phyloP scores from a whole-genome alignment of 345 rosid species.

The Ceriops tagal region DNA sequence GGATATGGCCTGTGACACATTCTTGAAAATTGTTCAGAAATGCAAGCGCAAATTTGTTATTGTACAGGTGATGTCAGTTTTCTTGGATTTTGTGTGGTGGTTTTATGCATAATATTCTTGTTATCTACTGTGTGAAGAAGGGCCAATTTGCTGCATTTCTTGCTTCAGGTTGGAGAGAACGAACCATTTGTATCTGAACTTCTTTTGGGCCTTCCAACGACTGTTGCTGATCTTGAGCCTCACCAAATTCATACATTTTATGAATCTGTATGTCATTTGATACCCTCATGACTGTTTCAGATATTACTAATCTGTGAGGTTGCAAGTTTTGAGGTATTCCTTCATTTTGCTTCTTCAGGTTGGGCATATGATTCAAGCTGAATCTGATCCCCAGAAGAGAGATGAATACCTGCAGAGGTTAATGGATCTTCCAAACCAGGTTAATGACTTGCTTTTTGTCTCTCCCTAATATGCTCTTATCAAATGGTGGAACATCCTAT shows the following conservation, averaged over 20 bases:
- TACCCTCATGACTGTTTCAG: neutral
- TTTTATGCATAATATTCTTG: neutral
- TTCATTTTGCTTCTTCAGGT: slow-evolving; percentile 45
- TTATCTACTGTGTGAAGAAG: neutral
- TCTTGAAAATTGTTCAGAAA: slow-evolving; percentile 98
- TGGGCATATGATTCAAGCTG: slow-evolving; percentile 97
- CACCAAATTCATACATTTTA: slow-evolving; percentile 97
- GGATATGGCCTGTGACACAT: slow-evolving; percentile 99
- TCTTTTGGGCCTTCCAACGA: slow-evolving; percentile 82
- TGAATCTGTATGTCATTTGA: slow-evolving; percentile 65
- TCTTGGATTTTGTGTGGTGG: neutral
- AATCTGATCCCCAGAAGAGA: slow-evolving; percentile 90
- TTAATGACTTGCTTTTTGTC: slow-evolving; percentile 12
- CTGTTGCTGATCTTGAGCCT: slow-evolving; percentile 97
- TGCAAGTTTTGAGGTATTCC: neutral
- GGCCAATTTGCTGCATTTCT: neutral
- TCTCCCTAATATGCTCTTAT: too few species aligned
- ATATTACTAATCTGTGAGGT: neutral
- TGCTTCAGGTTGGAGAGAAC: slow-evolving; percentile 83
- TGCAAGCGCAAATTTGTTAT: slow-evolving; percentile 97
- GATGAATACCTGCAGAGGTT: slow-evolving; percentile 92
- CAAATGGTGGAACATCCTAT: too few species aligned
- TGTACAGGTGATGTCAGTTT: slow-evolving; percentile 54
- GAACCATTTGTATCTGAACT: slow-evolving; percentile 99
- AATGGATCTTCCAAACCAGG: slow-evolving; percentile 97